Base-by-base conservation (phyloP, 2,329 filamentous ascomycete species). In the Dissoconium aciculare region DNA sequence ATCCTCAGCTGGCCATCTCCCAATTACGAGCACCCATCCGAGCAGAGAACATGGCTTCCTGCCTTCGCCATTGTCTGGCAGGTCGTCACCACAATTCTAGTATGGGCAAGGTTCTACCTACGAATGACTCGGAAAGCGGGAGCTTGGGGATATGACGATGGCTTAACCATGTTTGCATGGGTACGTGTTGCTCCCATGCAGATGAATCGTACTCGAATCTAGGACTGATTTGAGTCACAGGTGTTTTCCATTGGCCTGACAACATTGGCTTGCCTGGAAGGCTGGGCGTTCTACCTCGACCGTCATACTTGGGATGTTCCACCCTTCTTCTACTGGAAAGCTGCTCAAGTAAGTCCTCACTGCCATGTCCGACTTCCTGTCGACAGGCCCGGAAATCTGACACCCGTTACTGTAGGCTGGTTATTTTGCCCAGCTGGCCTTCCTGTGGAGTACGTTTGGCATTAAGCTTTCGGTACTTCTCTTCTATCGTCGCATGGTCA, bases 381-480 rank as follows among this genome's bases (percentile, higher is more conserved):
- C 8, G 27, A 2, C 24, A 24, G 12, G 13, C 23, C 16, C 12
- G 19, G 15, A 17, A 16, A 10, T n/a, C 15, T 21, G 32, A 28
- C 33, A 9, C 29, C n/a, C 11, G 10, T 4, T 29, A 12, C 5
- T n/a, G 15, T 15, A 42, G 39, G 27, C 16, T 13, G 39, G 39
- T 11, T 46, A 41, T 42, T 30, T 43, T 5, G 41, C 37, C 10
- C 41, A 49, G 30, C 24, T 45, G 11, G 25, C 44, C 17, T 47
- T 47, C 39, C 37, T 44, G 24, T 24, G 39, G 10, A 34, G 30
- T 17, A 42, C 41, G 5, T 36, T 40, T 11, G 38, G 38, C 15
- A 46, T 40, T 11, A 49, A 49, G 28, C 34, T 45, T 19, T 44
- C 44, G 4, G 38, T 49, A 15, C 37, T 49, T 5, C 36, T 48